Conservation (phyloP, 2,329 filamentous ascomycete species). For the Madurella fahalii region DNA sequence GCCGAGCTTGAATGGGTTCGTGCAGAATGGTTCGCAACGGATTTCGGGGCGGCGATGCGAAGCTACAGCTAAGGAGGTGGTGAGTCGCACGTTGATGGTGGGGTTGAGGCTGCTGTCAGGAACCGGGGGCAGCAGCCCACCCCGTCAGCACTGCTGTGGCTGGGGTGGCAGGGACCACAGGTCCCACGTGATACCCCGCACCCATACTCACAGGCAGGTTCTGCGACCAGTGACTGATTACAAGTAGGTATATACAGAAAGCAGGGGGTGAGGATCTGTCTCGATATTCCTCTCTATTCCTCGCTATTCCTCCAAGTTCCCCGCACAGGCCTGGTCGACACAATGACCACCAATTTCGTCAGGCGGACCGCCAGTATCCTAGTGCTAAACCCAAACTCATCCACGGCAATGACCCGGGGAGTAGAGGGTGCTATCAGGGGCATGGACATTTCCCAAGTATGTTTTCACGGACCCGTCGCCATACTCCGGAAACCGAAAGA, state of each 20-base stretch:
- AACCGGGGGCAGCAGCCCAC: constrained; percentile 6
- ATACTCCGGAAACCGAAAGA: background rate
- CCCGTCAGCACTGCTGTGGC: constrained; percentile 21
- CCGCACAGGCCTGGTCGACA: background rate
- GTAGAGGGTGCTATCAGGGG: constrained; percentile 49
- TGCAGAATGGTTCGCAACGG: background rate
- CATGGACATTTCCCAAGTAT: constrained; percentile 38
- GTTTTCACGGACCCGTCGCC: background rate
- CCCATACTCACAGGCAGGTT: background rate
- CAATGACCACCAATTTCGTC: constrained; percentile 25
- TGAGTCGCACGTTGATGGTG: constrained; percentile 22
- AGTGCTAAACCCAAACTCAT: constrained; percentile 78
- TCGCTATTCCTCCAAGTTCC: background rate
- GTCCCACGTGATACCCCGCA: constrained; percentile 28
- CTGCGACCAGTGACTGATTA: background rate
- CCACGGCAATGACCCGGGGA: constrained; percentile 64
- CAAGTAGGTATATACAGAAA: background rate
- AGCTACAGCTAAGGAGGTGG: constrained; percentile 12
- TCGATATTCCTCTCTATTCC: background rate
- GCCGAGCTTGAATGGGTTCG: background rate
- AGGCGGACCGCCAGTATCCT: constrained; percentile 50
- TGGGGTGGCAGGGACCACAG: constrained; percentile 3
- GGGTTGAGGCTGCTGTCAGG: constrained; percentile 18
- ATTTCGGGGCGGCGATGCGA: constrained; percentile 1
- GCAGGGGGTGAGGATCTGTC: background rate